Conservation (phyloP, 1,284 basidiomycete species). For the Malassezia dermatis region DNA sequence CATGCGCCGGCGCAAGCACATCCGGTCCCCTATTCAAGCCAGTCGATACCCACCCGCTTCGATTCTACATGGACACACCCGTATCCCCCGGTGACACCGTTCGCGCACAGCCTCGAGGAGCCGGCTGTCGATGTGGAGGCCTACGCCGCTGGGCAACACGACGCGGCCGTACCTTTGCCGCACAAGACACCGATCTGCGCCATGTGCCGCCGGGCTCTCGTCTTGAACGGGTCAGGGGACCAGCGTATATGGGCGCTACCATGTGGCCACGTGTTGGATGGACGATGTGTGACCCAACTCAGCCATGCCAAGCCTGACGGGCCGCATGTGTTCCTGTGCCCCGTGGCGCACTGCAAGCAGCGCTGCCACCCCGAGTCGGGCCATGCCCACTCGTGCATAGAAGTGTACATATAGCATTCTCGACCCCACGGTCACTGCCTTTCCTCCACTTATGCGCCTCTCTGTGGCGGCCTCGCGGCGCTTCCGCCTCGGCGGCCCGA, state of each 20-base stretch:
- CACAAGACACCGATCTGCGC: slow-evolving; percentile 40
- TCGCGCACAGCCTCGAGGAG: slow-evolving; percentile 31
- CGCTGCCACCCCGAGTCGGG: slow-evolving; percentile 27
- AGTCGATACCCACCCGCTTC: slow-evolving; percentile 14
- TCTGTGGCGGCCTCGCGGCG: not conserved
- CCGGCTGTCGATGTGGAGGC: slow-evolving; percentile 40
- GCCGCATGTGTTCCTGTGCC: slow-evolving; percentile 28
- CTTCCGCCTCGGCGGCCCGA: not conserved
- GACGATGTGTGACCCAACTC: slow-evolving; percentile 28
- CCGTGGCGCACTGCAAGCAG: slow-evolving; percentile 33
- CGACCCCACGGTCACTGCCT: not conserved
- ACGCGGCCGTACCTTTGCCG: slow-evolving; percentile 30
- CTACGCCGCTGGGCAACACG: slow-evolving; percentile 27
- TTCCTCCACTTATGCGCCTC: not conserved
- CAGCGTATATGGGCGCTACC: slow-evolving; percentile 33
- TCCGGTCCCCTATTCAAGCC: not conserved
- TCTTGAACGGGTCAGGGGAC: slow-evolving; percentile 27
- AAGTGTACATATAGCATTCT: slow-evolving; percentile 14
- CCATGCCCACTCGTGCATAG: slow-evolving; percentile 22
- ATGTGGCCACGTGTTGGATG: slow-evolving; percentile 41
- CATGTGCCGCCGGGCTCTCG: slow-evolving; percentile 27
- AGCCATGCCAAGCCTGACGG: slow-evolving; percentile 20
- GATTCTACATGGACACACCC: slow-evolving; percentile 31
- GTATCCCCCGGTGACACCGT: slow-evolving; percentile 17
- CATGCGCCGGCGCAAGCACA: not conserved